Evolutionary conservation across 768 basidiomycete genomes (phyloP).

Genomic region (Tulasnella sp.): DNA sequence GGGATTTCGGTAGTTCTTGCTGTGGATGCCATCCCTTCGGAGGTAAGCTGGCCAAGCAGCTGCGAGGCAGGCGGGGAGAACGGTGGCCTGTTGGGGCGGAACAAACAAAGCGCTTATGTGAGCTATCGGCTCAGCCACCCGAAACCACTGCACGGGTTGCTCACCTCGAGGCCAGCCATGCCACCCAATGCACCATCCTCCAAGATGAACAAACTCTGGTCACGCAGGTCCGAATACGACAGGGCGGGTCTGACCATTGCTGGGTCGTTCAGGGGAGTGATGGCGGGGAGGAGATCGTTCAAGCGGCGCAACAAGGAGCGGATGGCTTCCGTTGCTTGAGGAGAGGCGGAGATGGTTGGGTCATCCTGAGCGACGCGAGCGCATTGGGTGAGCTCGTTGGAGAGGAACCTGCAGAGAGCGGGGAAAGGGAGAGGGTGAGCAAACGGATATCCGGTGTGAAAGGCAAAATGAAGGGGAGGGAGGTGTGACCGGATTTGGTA

Average conservation of each 20-base stretch:
- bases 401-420: neutral
- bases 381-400: constrained; percentile 2
- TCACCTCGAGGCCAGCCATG: constrained; percentile 10
- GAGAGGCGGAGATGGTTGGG: neutral
- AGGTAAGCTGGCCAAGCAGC: constrained; percentile 4
- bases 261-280: constrained; percentile 2
- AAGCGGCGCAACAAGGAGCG: neutral
- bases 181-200: constrained; percentile 9
- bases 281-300: neutral
- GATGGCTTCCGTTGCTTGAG: neutral
- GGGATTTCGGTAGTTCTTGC: neutral
- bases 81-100: neutral
- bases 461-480: neutral
- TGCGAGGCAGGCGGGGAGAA: constrained; percentile 10
- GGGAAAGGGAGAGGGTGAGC: neutral
- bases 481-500: neutral
- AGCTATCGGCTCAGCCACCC: neutral
- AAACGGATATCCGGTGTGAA: neutral
- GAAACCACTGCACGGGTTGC: neutral
- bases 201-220: neutral
- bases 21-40: constrained; percentile 7
- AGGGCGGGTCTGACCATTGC: constrained; percentile 1
- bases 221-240: constrained; percentile 5
- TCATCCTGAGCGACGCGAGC: neutral
- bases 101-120: constrained; percentile 3